These are phyloP conservation scores for Tirmania nivea DNA, from an alignment of 495 filamentous ascomycete species.

Conservation along the genomic window DNA sequence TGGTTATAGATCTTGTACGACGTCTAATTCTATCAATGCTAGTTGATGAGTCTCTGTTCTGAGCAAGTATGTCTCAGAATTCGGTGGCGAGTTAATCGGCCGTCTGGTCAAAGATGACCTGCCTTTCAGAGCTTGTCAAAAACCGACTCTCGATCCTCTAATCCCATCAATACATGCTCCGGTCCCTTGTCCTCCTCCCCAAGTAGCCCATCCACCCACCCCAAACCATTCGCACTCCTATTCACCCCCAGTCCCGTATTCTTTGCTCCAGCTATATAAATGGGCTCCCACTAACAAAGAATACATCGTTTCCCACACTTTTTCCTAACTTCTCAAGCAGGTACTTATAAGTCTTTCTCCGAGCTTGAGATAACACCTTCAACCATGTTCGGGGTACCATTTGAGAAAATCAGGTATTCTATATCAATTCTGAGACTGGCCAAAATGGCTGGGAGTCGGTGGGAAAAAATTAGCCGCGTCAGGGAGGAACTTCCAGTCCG, in stretches of 20 bases:
- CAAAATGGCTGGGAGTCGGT: slow-evolving; percentile 17
- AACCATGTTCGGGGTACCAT: slow-evolving; percentile 46
- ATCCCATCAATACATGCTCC: no score
- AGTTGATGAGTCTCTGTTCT: no score
- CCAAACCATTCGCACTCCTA: slow-evolving; percentile 21
- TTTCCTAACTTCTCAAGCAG: slow-evolving; percentile 33
- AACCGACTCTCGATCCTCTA: no score
- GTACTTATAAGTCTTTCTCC: slow-evolving; percentile 34
- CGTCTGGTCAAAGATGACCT: no score
- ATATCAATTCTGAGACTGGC: slow-evolving; percentile 12
- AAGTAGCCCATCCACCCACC: slow-evolving; percentile 7
- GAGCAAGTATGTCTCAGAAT: no score
- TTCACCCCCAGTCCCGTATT: slow-evolving; percentile 39
- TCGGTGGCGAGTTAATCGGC: no score
- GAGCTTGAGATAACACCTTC: slow-evolving; percentile 27
- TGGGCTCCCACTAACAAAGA: slow-evolving; percentile 57
- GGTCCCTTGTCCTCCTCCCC: no score
- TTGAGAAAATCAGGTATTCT: slow-evolving; percentile 49
- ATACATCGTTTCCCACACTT: slow-evolving; percentile 33
- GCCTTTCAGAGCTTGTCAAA: no score
- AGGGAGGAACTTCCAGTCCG: slow-evolving; percentile 41
- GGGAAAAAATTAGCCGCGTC: slow-evolving; percentile 37
- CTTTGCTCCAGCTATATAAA: slow-evolving; percentile 47
- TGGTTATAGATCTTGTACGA: no score
- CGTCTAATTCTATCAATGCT: no score